These are phyloP conservation scores for Mayamaea pseudoterrestris DNA, from an alignment of 108 stramenopile species.

Conservation along the genomic window DNA sequence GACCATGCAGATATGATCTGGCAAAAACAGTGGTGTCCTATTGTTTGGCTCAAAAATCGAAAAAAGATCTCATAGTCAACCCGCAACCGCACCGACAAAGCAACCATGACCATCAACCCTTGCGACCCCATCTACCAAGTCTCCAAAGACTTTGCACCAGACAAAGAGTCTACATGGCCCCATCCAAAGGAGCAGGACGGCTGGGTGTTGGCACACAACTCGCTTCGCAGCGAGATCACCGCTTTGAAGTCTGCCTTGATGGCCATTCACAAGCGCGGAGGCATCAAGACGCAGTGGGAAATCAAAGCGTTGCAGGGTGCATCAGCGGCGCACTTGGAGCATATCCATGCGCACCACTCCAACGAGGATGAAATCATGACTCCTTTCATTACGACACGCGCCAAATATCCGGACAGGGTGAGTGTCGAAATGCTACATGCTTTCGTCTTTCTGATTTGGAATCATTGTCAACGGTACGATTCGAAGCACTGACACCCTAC, in stretches of 20 bases:
- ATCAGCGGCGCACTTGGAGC: conserved; percentile 18
- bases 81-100: no score
- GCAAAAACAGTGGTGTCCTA: no score
- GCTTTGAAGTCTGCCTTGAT: conserved; percentile 14
- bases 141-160: conserved; percentile 13
- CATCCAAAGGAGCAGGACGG: conserved; percentile 21
- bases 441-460: not conserved
- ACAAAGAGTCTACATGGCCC: conserved; percentile 27
- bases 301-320: conserved; percentile 12
- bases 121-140: no score
- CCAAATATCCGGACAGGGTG: conserved; percentile 26
- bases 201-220: conserved; percentile 32
- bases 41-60: no score
- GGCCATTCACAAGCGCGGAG: conserved; percentile 6
- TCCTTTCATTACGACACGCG: conserved; percentile 20
- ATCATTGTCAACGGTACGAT: no score
- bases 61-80: no score
- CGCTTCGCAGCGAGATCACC: conserved; percentile 23
- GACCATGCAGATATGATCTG: no score
- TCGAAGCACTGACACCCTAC: no score
- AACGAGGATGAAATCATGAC: conserved; percentile 32
- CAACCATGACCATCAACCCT: no score
- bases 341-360: conserved; percentile 27
- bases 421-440: not conserved
- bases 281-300: conserved; percentile 10